Conservation (phyloP, 208 protist genomes). For the Acanthamoeba rhysodes region DNA sequence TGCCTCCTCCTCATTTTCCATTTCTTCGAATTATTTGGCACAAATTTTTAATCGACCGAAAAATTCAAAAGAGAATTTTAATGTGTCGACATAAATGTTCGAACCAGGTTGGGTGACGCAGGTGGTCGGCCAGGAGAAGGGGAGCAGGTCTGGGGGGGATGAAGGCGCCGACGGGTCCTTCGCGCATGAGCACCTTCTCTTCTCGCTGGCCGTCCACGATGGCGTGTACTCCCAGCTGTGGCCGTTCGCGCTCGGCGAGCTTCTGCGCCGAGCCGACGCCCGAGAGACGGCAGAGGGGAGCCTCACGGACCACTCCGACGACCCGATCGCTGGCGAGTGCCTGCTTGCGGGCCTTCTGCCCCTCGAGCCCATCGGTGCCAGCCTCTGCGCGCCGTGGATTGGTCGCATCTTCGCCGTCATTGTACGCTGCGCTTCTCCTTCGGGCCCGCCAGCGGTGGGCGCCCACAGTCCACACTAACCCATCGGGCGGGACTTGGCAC, state of each 20-base stretch:
- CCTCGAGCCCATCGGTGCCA: background rate
- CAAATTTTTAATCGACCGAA: too few species aligned
- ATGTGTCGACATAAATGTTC: too few species aligned
- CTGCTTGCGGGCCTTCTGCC: background rate
- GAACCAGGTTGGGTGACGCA: too few species aligned
- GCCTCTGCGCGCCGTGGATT: slow-evolving; percentile 11
- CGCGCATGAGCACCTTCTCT: background rate
- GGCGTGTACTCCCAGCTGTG: background rate
- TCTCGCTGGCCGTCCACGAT: background rate
- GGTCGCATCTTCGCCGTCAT: slow-evolving; percentile 20
- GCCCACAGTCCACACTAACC: background rate
- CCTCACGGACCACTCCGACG: background rate
- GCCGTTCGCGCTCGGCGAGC: background rate
- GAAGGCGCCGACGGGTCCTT: background rate
- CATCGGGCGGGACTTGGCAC: background rate
- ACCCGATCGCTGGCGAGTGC: background rate
- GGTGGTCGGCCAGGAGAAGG: too few species aligned
- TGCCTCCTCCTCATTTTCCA: too few species aligned
- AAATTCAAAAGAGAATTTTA: too few species aligned
- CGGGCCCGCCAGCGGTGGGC: background rate
- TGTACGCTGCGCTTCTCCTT: background rate
- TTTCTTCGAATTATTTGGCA: background rate
- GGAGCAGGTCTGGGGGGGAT: background rate
- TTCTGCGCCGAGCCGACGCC: background rate
- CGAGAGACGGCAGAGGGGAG: background rate